These are phyloP conservation scores for Bassia scoparia DNA, from an alignment of 148 eudicot species.

Conservation along the genomic window DNA sequence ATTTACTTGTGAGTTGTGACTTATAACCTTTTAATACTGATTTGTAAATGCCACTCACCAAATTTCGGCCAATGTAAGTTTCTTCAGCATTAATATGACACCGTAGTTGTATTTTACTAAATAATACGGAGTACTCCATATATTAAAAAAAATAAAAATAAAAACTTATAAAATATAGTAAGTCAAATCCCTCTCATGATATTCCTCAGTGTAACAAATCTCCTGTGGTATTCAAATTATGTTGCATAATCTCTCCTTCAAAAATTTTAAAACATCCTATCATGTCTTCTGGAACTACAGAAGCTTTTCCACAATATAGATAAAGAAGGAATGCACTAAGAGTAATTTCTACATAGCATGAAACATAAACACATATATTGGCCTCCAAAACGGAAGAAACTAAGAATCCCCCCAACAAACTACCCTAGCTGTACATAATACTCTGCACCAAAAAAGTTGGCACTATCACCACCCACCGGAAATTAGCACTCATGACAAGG, in stretches of 20 bases:
- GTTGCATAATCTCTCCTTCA: not conserved
- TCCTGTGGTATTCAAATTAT: not conserved
- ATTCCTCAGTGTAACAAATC: not conserved
- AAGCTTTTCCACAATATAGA: not conserved
- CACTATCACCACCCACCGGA: not conserved
- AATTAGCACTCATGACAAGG: not conserved
- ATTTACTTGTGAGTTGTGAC: too few relatives aligned
- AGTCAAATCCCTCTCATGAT: too few relatives aligned
- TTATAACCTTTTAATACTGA: too few relatives aligned
- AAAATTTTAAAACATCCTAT: not conserved
- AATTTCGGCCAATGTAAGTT: too few relatives aligned
- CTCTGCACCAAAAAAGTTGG: not conserved
- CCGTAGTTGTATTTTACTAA: too few relatives aligned
- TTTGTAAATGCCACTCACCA: too few relatives aligned
- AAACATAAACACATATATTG: not conserved
- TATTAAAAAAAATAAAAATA: too few relatives aligned
- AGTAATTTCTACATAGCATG: not conserved
- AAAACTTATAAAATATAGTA: too few relatives aligned
- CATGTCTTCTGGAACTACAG: not conserved
- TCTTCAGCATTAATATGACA: too few relatives aligned
- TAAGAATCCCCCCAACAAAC: not conserved
- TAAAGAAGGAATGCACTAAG: not conserved
- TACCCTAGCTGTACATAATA: not conserved
- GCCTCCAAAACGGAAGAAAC: not conserved
- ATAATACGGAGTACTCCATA: too few relatives aligned